A percentile compares a stretch with the other conserved stretches of the same genome.
Conservation (phyloP, 1,284 basidiomycete genomes). For the Ceratobasidium sp. region DNA sequence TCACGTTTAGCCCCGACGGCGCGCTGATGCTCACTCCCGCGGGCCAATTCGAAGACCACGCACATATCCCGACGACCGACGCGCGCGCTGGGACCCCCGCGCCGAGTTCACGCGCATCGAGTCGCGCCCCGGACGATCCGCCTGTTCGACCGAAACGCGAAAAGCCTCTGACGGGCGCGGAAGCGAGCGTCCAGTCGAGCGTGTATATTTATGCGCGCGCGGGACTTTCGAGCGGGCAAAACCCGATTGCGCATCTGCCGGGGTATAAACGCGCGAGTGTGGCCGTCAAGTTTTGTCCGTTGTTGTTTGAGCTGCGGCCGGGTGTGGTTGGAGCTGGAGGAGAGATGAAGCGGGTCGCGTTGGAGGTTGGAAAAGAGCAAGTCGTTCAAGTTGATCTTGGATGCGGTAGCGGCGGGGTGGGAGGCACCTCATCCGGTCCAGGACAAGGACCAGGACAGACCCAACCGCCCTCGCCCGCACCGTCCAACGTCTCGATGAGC, state of each 20-base stretch:
- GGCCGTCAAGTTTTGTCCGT: conserved; percentile 92
- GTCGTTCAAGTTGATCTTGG: conserved; percentile 69
- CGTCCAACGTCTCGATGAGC: conserved; percentile 68
- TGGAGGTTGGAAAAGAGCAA: conserved; percentile 76
- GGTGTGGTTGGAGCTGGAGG: conserved; percentile 62
- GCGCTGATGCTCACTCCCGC: conserved; percentile 93
- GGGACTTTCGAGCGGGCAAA: conserved; percentile 79
- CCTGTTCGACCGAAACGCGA: conserved; percentile 47
- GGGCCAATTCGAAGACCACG: conserved; percentile 92
- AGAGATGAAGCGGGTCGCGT: conserved; percentile 70
- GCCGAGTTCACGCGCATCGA: conserved; percentile 37
- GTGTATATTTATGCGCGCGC: conserved; percentile 97
- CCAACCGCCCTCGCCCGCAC: conserved; percentile 67
- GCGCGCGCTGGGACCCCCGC: conserved; percentile 52
- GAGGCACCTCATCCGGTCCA: not conserved
- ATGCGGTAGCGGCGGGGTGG: not conserved
- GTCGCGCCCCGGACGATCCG: conserved; percentile 45
- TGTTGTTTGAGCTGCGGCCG: conserved; percentile 87
- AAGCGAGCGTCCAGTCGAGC: conserved; percentile 36
- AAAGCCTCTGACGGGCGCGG: conserved; percentile 18
- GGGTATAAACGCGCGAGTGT: conserved; percentile 97
- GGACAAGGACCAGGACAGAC: not conserved
- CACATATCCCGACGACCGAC: conserved; percentile 61
- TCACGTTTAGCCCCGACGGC: conserved; percentile 96
- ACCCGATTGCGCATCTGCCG: conserved; percentile 93